phyloP scores from a whole-genome alignment of 805 yeast genomes.

The Scheffersomyces spartinae region DNA sequence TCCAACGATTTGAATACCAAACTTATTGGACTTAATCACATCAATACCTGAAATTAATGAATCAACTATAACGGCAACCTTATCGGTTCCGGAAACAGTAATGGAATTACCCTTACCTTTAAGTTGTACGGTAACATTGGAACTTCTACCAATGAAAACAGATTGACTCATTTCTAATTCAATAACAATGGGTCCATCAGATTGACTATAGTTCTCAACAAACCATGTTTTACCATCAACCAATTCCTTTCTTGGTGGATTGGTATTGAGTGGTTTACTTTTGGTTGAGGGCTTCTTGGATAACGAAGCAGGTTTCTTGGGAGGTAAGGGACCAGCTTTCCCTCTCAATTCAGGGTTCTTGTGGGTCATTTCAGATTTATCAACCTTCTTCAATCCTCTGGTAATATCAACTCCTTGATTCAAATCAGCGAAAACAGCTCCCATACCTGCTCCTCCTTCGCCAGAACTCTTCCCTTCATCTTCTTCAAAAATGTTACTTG shows the following conservation, averaged over 20 bases:
- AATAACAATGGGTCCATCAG: slow-evolving; percentile 49
- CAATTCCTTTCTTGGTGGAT: slow-evolving; percentile 49
- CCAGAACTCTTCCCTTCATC: slow-evolving; percentile 7
- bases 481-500: slow-evolving; percentile 35
- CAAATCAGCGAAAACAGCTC: slow-evolving; percentile 86
- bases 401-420: slow-evolving; percentile 81
- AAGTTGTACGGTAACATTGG: slow-evolving; percentile 62
- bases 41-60: slow-evolving; percentile 81
- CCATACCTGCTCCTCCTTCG: slow-evolving; percentile 42
- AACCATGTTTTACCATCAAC: slow-evolving; percentile 80
- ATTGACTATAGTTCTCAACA: slow-evolving; percentile 63
- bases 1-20: slow-evolving; percentile 82
- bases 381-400: slow-evolving; percentile 80
- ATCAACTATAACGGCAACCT: slow-evolving; percentile 72
- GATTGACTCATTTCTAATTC: slow-evolving; percentile 83
- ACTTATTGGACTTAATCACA: slow-evolving; percentile 65
- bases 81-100: slow-evolving; percentile 60
- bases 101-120: slow-evolving; percentile 89
- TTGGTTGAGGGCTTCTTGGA: slow-evolving; percentile 32
- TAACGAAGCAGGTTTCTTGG: slow-evolving; percentile 69
- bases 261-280: slow-evolving; percentile 20
- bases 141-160: slow-evolving; percentile 77
- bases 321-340: slow-evolving; percentile 56
- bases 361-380: slow-evolving; percentile 87
- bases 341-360: slow-evolving; percentile 76